These are phyloP conservation scores for Mycena crocata DNA, from an alignment of 768 basidiomycete genomes.

Conservation along the genomic window DNA sequence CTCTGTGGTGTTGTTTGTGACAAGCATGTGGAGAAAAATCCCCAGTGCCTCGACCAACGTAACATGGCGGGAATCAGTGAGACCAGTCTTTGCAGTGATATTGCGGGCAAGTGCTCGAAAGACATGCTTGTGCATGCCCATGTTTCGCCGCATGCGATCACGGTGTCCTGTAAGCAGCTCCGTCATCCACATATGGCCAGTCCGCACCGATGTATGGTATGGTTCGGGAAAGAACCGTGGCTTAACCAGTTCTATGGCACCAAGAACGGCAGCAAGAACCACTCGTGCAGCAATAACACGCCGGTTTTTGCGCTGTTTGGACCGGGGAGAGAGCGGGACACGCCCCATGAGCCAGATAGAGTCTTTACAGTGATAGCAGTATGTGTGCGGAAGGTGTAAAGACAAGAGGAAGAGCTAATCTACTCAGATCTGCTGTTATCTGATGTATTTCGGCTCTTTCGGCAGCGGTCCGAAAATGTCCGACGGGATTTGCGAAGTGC, in stretches of 20 bases:
- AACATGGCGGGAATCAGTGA: constrained; percentile 10
- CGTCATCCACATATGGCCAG: constrained; percentile 30
- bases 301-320: background rate
- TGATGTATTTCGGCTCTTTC: background rate
- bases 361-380: background rate
- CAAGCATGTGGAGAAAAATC: constrained; percentile 20
- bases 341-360: background rate
- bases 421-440: background rate
- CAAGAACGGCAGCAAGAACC: background rate
- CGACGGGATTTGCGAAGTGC: background rate
- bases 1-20: background rate
- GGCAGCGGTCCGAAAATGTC: background rate
- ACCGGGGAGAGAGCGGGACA: background rate
- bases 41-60: constrained; percentile 21
- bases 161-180: constrained; percentile 32
- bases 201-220: constrained; percentile 32
- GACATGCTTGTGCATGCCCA: constrained; percentile 31
- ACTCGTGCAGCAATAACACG: background rate
- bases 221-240: background rate
- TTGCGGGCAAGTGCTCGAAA: constrained; percentile 19
- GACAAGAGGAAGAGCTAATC: background rate
- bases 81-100: background rate
- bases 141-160: constrained; percentile 19
- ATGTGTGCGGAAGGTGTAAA: background rate
- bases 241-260: background rate